A percentile compares a stretch with the other conserved stretches of the same genome.
Evolutionary conservation across 139 green algal genomes (phyloP).

Genomic region (Prasinococcaceae sp.): DNA sequence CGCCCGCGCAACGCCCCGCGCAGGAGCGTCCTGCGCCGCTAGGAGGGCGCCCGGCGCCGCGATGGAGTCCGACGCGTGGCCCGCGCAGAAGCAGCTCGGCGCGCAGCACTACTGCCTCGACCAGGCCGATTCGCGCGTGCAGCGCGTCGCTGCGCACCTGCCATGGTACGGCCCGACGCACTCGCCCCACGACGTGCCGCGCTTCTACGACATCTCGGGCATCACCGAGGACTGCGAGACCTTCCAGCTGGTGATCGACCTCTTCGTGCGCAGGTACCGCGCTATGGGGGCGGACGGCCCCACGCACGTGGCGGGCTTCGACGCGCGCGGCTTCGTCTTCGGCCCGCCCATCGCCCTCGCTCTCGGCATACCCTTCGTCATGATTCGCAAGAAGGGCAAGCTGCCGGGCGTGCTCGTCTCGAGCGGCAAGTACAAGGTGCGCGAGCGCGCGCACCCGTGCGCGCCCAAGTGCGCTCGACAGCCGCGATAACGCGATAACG

Average conservation of each 20-base stretch:
- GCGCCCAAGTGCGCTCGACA: too few relatives aligned
- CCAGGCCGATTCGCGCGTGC: too few relatives aligned
- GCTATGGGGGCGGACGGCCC: neutral
- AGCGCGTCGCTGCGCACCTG: too few relatives aligned
- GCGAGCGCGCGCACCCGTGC: too few relatives aligned
- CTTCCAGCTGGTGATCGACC: conserved; percentile 38
- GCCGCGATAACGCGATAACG: too few relatives aligned
- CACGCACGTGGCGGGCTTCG: conserved; percentile 61
- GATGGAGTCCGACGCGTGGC: too few relatives aligned
- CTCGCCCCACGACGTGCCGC: conserved; percentile 8
- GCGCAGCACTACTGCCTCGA: too few relatives aligned
- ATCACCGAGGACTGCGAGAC: conserved; percentile 26
- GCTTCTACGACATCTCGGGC: conserved; percentile 17
- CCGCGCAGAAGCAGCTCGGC: too few relatives aligned
- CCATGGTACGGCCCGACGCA: conserved; percentile 12
- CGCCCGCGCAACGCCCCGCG: too few relatives aligned
- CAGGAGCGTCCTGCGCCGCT: too few relatives aligned
- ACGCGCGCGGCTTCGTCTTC: conserved; percentile 96
- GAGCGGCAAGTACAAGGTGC: conserved; percentile 11
- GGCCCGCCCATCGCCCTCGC: conserved; percentile 80
- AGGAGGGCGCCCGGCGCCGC: too few relatives aligned
- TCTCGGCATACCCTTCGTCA: conserved; percentile 73
- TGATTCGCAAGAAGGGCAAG: conserved; percentile 90
- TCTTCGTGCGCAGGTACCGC: conserved; percentile 5
- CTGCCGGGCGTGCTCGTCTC: conserved; percentile 55